Conservation (phyloP, 2,329 filamentous ascomycete genomes). For the Fusarium algeriense region DNA sequence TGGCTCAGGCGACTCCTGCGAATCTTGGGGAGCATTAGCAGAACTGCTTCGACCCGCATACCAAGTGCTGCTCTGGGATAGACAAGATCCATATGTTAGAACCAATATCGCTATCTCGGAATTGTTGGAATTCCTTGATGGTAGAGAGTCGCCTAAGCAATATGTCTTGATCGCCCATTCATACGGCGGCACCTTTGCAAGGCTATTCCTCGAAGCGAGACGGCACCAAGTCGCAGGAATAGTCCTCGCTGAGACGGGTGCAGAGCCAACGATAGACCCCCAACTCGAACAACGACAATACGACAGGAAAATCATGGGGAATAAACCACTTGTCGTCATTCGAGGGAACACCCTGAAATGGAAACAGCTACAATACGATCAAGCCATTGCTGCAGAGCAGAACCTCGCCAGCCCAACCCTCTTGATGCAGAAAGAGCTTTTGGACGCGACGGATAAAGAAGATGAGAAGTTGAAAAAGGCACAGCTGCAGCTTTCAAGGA, state of each 20-base stretch:
- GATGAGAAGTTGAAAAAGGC: conserved; percentile 40
- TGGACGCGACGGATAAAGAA: conserved; percentile 32
- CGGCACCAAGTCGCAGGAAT: conserved; percentile 32
- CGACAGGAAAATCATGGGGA: conserved; percentile 7
- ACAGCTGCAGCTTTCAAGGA: conserved; percentile 29
- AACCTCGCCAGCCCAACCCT: conserved; percentile 8
- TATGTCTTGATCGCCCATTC: conserved; percentile 39
- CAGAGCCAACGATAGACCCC: conserved; percentile 33
- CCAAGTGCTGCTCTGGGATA: conserved; percentile 33
- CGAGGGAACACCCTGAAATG: conserved; percentile 41
- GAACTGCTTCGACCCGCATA: conserved; percentile 9
- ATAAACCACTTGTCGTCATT: conserved; percentile 37
- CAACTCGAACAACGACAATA: conserved; percentile 34
- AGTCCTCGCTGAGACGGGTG: conserved; percentile 41
- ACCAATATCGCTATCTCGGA: not conserved
- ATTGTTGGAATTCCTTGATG: conserved; percentile 1
- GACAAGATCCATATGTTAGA: conserved; percentile 3
- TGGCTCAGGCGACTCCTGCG: conserved; percentile 38
- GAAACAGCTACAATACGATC: conserved; percentile 30
- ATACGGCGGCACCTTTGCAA: conserved; percentile 38
- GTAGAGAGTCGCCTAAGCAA: not conserved
- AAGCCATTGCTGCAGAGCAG: conserved; percentile 7
- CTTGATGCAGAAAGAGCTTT: conserved; percentile 17
- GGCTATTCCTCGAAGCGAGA: conserved; percentile 30
- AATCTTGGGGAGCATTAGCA: conserved; percentile 29